Evolutionary conservation across 768 basidiomycete genomes (phyloP).

Genomic region (Tubosaeta sp.): DNA sequence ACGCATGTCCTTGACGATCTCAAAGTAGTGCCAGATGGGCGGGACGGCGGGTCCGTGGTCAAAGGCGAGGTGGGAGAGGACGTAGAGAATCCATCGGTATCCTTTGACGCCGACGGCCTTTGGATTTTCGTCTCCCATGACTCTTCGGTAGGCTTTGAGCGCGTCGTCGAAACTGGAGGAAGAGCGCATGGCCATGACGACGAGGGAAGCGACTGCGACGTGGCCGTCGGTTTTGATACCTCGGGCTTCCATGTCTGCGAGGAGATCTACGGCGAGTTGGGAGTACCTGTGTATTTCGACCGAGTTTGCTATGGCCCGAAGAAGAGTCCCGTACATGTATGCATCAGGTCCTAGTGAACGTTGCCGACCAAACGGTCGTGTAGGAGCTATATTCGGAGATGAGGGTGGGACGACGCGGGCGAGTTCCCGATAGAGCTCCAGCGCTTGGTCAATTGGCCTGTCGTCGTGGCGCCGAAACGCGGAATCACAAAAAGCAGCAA

Average conservation of each 20-base stretch:
- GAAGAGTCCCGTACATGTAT: constrained; percentile 51
- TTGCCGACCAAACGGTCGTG: constrained; percentile 21
- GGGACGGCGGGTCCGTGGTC: constrained; percentile 36
- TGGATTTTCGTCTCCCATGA: constrained; percentile 25
- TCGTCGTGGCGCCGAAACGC: constrained; percentile 36
- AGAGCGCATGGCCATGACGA: constrained; percentile 66
- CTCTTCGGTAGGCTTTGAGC: constrained; percentile 53
- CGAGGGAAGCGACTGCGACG: constrained; percentile 44
- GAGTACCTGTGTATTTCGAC: constrained; percentile 48
- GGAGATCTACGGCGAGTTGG: constrained; percentile 43
- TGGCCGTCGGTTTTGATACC: constrained; percentile 43
- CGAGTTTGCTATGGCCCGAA: constrained; percentile 43
- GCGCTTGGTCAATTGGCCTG: constrained; percentile 46
- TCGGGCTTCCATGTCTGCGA: constrained; percentile 63
- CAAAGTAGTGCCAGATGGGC: constrained; percentile 57
- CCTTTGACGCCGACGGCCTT: constrained; percentile 50
- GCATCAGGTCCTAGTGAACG: constrained; percentile 45
- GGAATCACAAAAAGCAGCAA: constrained; percentile 45
- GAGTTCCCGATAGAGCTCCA: constrained; percentile 51
- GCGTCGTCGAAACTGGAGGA: constrained; percentile 54
- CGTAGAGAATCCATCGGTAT: constrained; percentile 59
- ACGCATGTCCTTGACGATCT: constrained; percentile 79
- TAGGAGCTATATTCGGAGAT: constrained; percentile 6
- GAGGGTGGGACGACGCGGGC: constrained; percentile 29
- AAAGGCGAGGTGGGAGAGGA: constrained; percentile 58